These are phyloP conservation scores for Aspergillus novoparasiticus DNA, from an alignment of 2,329 filamentous ascomycete species.

Conservation along the genomic window DNA sequence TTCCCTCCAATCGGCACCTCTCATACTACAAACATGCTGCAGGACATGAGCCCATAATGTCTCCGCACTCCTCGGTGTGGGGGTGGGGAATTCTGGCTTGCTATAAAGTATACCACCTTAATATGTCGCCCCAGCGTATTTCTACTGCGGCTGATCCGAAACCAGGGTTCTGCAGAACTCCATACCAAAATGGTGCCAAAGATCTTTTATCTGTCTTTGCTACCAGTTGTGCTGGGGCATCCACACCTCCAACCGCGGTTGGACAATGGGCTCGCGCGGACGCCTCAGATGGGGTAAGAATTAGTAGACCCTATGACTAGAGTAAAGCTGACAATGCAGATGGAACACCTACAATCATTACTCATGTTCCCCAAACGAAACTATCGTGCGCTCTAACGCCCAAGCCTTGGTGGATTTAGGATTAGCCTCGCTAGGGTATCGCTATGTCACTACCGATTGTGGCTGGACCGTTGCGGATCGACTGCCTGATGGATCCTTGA, in stretches of 20 bases:
- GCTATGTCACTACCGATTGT: constrained; percentile 60
- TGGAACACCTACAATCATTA: constrained; percentile 66
- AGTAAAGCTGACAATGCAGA: constrained; percentile 24
- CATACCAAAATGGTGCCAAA: background rate
- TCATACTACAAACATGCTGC: background rate
- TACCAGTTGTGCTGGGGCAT: background rate
- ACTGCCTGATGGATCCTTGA: constrained; percentile 41
- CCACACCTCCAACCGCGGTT: constrained; percentile 11
- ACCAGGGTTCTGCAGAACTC: background rate
- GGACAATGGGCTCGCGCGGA: constrained; percentile 22
- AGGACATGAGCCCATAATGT: background rate
- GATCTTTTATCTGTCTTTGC: background rate
- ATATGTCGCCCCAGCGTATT: background rate
- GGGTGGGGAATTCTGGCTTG: background rate
- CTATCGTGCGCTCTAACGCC: constrained; percentile 55
- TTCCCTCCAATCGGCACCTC: background rate
- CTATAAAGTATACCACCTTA: background rate
- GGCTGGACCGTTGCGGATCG: constrained; percentile 55
- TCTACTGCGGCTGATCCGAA: background rate
- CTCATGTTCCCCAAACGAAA: constrained; percentile 52
- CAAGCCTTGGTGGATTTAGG: constrained; percentile 57
- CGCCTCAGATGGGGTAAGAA: background rate
- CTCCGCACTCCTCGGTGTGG: background rate
- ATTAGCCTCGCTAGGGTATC: constrained; percentile 57
- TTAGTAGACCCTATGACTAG: background rate